Evolutionary conservation across 2,329 filamentous ascomycete species (phyloP), one percentile per base, ranked within the genome.

Genomic region (Fusarium anguioides): DNA sequence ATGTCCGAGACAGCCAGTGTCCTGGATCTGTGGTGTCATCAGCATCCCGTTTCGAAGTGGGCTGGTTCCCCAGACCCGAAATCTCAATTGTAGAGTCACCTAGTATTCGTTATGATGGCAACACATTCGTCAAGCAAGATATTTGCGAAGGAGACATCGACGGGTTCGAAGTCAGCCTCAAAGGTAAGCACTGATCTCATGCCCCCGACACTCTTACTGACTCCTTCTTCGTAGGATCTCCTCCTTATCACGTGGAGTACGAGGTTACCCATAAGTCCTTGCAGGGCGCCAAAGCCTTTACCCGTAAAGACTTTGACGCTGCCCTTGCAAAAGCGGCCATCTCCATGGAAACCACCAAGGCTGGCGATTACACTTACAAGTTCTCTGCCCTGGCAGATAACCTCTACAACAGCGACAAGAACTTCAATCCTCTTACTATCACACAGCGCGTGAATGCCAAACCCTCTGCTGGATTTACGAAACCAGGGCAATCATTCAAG

Each of bases 71-170:
- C 31, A 88, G 94, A 44, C 96, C 96, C 2, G 83, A 88, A 64
- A 84, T 96, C 39, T 85, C 84, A 15, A 76, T 96, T 42, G 82
- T 89, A 8, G 86, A 91, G 60, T 87, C 87, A n/a, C 83, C 88
- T 6, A 86, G 89, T 44, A 83, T 92, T 44, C 81, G 81, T 17
- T 59, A 70, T 12, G 81, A 83, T 17, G 82, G 81, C 10, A 81
- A 83, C 26, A 83, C 84, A 31, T 91, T 90, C 75, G 76, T 89
- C 70, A 96, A 96, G 78, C 86, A 89, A 39, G 90, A 94, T 62
- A 90, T 99, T 27, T 99, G 96, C 75, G 94, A 99, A 80, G 95
- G 95, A 27, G 95, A 98, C 64, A 91, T 97, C 73, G 95, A 97
- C 76, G 89, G 89, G 5, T 89, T 97, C 54, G 94, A 97, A 73